Base-by-base conservation (phyloP, 2,329 filamentous ascomycete species). In the Mycogone perniciosa region DNA sequence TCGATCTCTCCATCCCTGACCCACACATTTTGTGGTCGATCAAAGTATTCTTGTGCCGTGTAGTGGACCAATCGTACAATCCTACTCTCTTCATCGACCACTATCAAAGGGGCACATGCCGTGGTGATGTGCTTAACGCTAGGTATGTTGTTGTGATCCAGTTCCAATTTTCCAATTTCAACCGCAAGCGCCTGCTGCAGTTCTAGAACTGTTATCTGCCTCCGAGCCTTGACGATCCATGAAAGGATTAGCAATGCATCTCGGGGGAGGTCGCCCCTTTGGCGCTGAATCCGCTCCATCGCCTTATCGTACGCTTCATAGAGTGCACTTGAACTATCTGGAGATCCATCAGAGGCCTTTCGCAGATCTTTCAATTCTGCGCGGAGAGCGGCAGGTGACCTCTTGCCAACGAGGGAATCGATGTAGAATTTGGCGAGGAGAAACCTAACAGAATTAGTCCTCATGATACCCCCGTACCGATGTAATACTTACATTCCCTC, bases 41-140 rank as follows among this genome's bases (percentile, higher is more conserved):
- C 61, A 39, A 77, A 67, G 55, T 73, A 77, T 37, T 75, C 66
- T 40, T 75, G 68, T 1, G 72, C 63, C 0, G 74, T 76, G 48
- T 73, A 71, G 54, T 77, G 73, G 3, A 74, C 69, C 0, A 76
- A 54, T 3, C 70, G 64, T 8, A 76, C 59, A 29, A 68, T 60
- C 13, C 60, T 40, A 44, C 63, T 74, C 39, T 69, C 55, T 41
- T 67, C 51, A 34, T 76, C 70, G 3, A 73, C 37, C 0, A 64
- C 68, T 2, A 76, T 66, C 7, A 77, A 47, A 0, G 73, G 72
- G 31, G 64, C 66, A 51, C 72, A 76, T 2, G 62, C 59, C 4
- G 67, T 67, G 0, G 73, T 51, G 1, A 74, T 51, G 2, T 67
- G 59, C 5, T 66, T 61, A 1, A 68, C 35, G 0, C 66, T 54